Evolutionary conservation across 2,329 filamentous ascomycete genomes (phyloP), one percentile per base, ranked within the genome.

Genomic region (Alternaria metachromatica): DNA sequence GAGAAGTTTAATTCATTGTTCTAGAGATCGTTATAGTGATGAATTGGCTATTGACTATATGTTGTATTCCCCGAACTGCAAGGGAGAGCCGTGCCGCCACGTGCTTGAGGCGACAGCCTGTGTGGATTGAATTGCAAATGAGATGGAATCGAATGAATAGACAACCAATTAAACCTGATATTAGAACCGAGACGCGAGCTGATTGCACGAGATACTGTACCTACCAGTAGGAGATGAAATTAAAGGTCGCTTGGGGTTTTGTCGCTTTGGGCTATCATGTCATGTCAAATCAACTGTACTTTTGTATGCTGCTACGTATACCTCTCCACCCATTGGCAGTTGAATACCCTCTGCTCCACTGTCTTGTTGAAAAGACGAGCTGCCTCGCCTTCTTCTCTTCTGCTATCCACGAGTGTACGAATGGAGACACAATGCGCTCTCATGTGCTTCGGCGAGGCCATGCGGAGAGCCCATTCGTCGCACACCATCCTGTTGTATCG

Each of bases 181-280:
- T 3, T n/a, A 9, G 15, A 37, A 33, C 5, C 1, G 9, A 51
- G 21, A 23, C 23, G 25, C 7, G 10, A 12, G 18, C 49, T 37
- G 28, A 15, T 37, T 13, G 12, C 20, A 23, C 2, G 9, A 23
- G 3, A 53, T 41, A 20, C 28, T 37, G 33, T 60, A 63, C 57
- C 51, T 56, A 56, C 60, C 37, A 41, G 20, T 15, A 15, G 6
- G 10, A 51, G 37, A 51, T 12, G 15, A 23, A 54, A 46, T 20
- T 18, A 44, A 20, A 50, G 30, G 59, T 63, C 50, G 64, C 62
- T 63, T 44, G 55, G 66, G 66, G 50, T 61, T 43, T 68, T 68
- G 66, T 67, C 60, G 66, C 66, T 57, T 63, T 68, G 66, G 66
- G 66, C 64, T 64, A 56, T 46, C 20, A 33, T 60, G 28, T 56